Evolutionary conservation across 495 filamentous ascomycete species (phyloP).

Genomic region (Aspergillus baeticus): DNA sequence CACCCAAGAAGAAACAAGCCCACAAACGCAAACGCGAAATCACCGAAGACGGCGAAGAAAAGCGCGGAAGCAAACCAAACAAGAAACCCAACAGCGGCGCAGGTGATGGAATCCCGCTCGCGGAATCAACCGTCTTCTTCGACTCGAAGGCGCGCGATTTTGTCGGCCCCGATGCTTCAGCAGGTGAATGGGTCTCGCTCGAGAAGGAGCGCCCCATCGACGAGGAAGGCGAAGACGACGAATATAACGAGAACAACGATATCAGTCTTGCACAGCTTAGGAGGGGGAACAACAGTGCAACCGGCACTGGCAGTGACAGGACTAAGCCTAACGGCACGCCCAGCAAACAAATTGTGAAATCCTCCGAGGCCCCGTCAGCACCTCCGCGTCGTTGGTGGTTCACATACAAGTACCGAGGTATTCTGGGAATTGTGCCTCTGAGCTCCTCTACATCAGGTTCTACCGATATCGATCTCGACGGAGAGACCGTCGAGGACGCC

Average conservation of each 20-base stretch:
- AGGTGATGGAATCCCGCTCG: conserved; percentile 59
- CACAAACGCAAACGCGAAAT: conserved; percentile 48
- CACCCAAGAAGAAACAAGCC: conserved; percentile 7
- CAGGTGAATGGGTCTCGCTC: conserved; percentile 43
- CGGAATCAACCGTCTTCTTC: conserved; percentile 54
- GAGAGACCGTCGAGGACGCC: conserved; percentile 25
- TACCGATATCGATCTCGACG: not conserved
- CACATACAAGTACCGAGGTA: conserved; percentile 86
- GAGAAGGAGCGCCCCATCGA: conserved; percentile 46
- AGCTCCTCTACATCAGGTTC: conserved; percentile 22
- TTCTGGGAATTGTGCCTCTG: conserved; percentile 83
- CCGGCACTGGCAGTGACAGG: conserved; percentile 35
- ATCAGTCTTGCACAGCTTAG: conserved; percentile 34
- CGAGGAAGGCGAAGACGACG: conserved; percentile 48
- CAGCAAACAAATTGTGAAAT: conserved; percentile 28
- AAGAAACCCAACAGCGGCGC: conserved; percentile 54
- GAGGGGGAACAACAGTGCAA: conserved; percentile 23
- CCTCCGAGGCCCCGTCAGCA: conserved; percentile 17
- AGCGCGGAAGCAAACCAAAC: conserved; percentile 16
- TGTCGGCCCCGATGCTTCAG: conserved; percentile 36
- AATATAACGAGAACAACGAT: conserved; percentile 32
- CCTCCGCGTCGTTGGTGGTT: conserved; percentile 60
- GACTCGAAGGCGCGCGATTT: conserved; percentile 58
- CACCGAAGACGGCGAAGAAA: conserved; percentile 29
- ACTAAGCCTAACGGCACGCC: conserved; percentile 21